Base-by-base conservation (phyloP, 306 rosid species). In the Hippophae gyantsensis region DNA sequence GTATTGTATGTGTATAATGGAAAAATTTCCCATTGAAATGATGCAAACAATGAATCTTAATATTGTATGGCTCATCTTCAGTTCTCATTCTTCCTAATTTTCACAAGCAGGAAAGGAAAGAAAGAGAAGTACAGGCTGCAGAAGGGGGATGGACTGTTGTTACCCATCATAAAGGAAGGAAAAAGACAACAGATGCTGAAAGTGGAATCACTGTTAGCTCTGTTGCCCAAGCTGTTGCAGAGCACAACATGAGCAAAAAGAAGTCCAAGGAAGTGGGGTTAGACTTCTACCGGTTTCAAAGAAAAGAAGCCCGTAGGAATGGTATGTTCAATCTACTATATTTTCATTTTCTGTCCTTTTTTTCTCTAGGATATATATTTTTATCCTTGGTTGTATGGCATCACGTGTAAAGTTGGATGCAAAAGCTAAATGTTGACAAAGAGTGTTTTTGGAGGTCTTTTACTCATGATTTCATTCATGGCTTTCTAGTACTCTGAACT, bases 141-240 rank as follows among this genome's bases (percentile, higher is more conserved):
- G 95, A 86, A 32, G 95, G 84, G 43, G 97, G 97, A 53, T 90
- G 95, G 95, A 85, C 95, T 0, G 89, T 90, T 56, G 94, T 86
- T 58, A 79, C 69, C 26, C 94, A 87, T 72, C 94, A 86, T 49
- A 90, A 81, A 64, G 97, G 97, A 65, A 79, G 97, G 79, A 90
- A 90, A 78, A 90, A 84, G 79, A 84, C 94, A n/a, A 82, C 79
- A 0, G 95, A 86, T 40, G 67, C 85, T 70, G 95, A 79, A 66
- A 89, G 82, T 76, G 94, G 97, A 68, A 56, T 76, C 61, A 81
- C 75, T 9, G 85, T 90, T 32, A 95, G 94, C 26, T 90, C 95
- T 5, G 88, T 82, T 58, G 84, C 95, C 13, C 88, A 81, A 74
- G 93, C 81, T 60, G 90, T 78, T 13, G 82, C 66, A 11, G 86